phyloP scores from a whole-genome alignment of 73 alveolate species.

The Tetrahymena malaccensis region DNA sequence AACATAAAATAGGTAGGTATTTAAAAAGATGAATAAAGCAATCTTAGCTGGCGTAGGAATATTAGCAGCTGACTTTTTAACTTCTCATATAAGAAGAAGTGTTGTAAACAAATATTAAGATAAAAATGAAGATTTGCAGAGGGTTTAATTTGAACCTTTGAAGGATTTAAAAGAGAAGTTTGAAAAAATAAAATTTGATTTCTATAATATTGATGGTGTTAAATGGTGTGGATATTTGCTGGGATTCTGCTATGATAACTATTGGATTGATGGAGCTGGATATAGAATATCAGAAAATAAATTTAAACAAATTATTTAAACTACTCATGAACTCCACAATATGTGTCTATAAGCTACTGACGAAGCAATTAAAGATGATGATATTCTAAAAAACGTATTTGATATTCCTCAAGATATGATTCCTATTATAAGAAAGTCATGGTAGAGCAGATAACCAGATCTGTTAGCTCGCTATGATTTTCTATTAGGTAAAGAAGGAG shows the following conservation, averaged over 20 bases:
- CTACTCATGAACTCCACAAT: background rate
- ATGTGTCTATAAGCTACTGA: background rate
- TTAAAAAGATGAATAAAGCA: background rate
- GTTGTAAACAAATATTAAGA: background rate
- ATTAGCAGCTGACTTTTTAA: background rate
- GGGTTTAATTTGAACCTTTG: background rate
- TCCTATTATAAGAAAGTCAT: background rate
- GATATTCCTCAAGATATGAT: background rate
- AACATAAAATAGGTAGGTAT: too few relatives aligned
- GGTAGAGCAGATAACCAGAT: background rate
- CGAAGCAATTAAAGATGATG: background rate
- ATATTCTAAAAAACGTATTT: background rate
- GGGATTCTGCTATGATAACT: background rate
- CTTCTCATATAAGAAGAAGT: background rate
- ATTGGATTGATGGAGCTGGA: background rate
- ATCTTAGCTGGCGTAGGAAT: background rate
- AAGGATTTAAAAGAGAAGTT: background rate
- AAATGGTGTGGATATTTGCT: background rate
- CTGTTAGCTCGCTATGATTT: background rate
- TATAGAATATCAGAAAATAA: background rate
- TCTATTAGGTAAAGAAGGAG: background rate
- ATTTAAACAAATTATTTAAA: background rate
- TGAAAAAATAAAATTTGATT: background rate
- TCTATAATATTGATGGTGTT: background rate
- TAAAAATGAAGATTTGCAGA: background rate